Conservation (phyloP, 352 stramenopile genomes). For the Phytophthora aleatoria region DNA sequence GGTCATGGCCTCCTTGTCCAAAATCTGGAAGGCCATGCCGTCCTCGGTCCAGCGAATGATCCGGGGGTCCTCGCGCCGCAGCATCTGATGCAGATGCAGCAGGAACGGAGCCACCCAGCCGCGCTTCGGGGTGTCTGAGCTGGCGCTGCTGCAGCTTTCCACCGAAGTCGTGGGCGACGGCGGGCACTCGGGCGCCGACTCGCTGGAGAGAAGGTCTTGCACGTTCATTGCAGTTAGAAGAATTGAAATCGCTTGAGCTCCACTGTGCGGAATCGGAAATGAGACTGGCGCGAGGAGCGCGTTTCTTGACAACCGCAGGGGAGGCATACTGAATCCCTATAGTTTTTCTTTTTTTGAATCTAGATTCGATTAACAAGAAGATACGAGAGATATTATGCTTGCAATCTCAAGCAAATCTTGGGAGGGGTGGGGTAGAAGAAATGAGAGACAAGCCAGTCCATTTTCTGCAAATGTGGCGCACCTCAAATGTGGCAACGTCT, state of each 20-base stretch:
- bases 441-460: background rate
- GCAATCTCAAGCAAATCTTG: conserved; percentile 16
- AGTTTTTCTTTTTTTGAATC: conserved; percentile 68
- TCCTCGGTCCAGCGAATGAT: conserved; percentile 87
- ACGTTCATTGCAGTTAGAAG: conserved; percentile 42
- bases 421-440: conserved; percentile 2
- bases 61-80: conserved; percentile 71
- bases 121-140: conserved; percentile 45
- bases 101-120: conserved; percentile 87
- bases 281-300: conserved; percentile 26
- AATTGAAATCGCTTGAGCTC: conserved; percentile 8
- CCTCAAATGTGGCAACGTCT: background rate
- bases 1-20: conserved; percentile 87
- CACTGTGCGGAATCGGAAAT: conserved; percentile 37
- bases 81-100: conserved; percentile 85
- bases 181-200: conserved; percentile 29
- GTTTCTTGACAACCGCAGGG: conserved; percentile 10
- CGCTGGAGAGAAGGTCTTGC: conserved; percentile 43
- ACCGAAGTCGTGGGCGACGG: conserved; percentile 46
- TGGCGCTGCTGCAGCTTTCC: conserved; percentile 39
- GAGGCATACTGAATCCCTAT: conserved; percentile 54
- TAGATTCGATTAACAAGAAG: conserved; percentile 38
- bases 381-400: background rate
- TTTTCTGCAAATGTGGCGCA: background rate
- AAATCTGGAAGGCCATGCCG: conserved; percentile 81